phyloP scores from a whole-genome alignment of 768 basidiomycete genomes.

The Mycena haematopus region DNA sequence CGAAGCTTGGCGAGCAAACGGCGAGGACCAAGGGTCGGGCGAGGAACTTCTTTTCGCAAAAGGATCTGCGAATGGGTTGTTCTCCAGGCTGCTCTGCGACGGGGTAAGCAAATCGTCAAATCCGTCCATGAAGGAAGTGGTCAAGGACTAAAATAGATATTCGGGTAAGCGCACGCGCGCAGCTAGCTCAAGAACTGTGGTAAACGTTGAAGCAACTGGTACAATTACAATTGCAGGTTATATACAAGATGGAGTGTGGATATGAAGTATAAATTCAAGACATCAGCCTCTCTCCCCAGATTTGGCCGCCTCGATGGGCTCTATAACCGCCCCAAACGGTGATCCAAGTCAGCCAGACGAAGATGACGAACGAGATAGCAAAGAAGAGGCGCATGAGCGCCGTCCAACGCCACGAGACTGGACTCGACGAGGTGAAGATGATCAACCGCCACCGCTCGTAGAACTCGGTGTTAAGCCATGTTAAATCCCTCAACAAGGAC shows the following conservation, averaged over 20 bases:
- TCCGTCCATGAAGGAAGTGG: slow-evolving; percentile 59
- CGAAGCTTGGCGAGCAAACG: slow-evolving; percentile 46
- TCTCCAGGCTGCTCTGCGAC: slow-evolving; percentile 66
- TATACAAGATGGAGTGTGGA: slow-evolving; percentile 13
- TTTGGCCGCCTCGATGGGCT: slow-evolving; percentile 74
- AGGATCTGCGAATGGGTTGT: slow-evolving; percentile 79
- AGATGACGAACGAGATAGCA: slow-evolving; percentile 59
- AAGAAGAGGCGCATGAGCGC: slow-evolving; percentile 66
- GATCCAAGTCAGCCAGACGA: slow-evolving; percentile 66
- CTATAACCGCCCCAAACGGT: slow-evolving; percentile 70
- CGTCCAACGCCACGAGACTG: slow-evolving; percentile 78
- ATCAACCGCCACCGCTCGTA: slow-evolving; percentile 77
- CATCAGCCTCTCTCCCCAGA: slow-evolving; percentile 84
- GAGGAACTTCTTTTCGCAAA: slow-evolving; percentile 72
- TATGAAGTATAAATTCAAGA: slow-evolving; percentile 45
- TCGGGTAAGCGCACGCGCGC: not conserved
- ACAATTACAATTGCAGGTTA: slow-evolving; percentile 18
- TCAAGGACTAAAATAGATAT: slow-evolving; percentile 12
- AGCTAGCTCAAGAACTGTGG: not conserved
- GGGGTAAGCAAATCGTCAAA: slow-evolving; percentile 79
- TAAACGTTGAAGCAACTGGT: not conserved
- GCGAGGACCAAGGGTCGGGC: slow-evolving; percentile 80
- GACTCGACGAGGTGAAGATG: slow-evolving; percentile 75
- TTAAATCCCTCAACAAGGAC: slow-evolving; percentile 65
- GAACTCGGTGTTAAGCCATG: slow-evolving; percentile 81